Base-by-base conservation (phyloP, 192 early-diverging fungal genomes). In the Podila verticillata region DNA sequence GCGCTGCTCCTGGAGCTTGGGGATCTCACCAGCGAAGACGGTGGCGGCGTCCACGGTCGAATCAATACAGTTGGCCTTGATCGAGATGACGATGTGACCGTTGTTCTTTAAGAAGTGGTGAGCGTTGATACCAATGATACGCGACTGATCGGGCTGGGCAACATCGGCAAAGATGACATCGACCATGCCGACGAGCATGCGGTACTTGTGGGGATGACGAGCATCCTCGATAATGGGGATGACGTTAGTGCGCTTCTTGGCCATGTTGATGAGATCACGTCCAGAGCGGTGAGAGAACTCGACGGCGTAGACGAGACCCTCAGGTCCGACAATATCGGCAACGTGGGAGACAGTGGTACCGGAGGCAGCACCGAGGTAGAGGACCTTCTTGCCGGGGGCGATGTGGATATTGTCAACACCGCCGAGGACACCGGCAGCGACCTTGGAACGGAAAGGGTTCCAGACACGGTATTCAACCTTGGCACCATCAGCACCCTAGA, bases 21-120 rank as follows among this genome's bases (percentile, higher is more conserved):
- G 94, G 64, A 99, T 95, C 87, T 99, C 97, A 69, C 91, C 85
- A 28, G 98, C 98, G 86, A 99, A 99, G 39, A 98, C 98, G 51
- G 93, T 96, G 57, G 93, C 89, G 32, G 98, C 96, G 81, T 93
- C 95, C 31, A 96, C 96, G 19, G 97, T 99, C n/a, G 97, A 98
- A 87, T 99, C 98, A 85, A 99, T 99, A 88, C 97, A 99, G 89
- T 97, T 97, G 64, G 97, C 98, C 91, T 99, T 99, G 91, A 99
- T 97, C 62, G 96, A 97, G 75, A 98, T 98, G 62, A 97, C 97
- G 86, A 98, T 96, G 85, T 99, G 92, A 54, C 96, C 96, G 62
- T 93, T 91, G 87, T 96, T 96, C 89, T 96, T 97, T 71, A 99
- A 89, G 90, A 98, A 98, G 87, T 97, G 91, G 85, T 98, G 97